Conservation (phyloP, 2,329 filamentous ascomycete species). For the Cytospora leucostoma region DNA sequence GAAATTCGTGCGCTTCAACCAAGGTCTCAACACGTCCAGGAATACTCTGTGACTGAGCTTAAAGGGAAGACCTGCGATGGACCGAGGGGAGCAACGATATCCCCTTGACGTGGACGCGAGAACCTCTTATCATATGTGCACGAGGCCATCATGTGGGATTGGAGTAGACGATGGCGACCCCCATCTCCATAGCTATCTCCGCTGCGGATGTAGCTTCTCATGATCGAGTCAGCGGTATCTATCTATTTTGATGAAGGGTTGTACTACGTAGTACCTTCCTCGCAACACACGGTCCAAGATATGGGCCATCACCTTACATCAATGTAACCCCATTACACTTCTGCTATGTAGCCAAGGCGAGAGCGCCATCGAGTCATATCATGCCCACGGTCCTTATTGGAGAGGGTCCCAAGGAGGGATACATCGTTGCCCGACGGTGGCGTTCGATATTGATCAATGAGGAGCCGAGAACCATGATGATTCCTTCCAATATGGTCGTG, state of each 20-base stretch:
- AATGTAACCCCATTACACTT: not conserved
- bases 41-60: not conserved
- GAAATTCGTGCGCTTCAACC: not conserved
- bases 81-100: not conserved
- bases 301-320: not conserved
- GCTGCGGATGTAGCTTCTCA: not conserved
- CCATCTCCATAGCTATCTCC: not conserved
- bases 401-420: constrained; percentile 11
- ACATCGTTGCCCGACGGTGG: not conserved
- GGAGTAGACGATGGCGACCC: not conserved
- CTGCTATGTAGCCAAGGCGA: not conserved
- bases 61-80: not conserved
- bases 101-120: not conserved
- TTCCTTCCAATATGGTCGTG: constrained; percentile 1
- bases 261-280: not conserved
- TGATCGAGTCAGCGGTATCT: not conserved
- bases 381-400: not conserved
- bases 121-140: not conserved
- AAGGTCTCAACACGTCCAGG: not conserved
- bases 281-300: not conserved
- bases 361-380: not conserved
- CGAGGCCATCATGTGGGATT: not conserved
- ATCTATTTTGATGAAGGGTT: not conserved
- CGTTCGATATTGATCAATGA: not conserved
- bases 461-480: not conserved